Percentiles rank a stretch among this genome's conserved stretches.
phyloP scores from a whole-genome alignment of 805 yeast genomes.

The Kluyveromyces dobzhanskii region DNA sequence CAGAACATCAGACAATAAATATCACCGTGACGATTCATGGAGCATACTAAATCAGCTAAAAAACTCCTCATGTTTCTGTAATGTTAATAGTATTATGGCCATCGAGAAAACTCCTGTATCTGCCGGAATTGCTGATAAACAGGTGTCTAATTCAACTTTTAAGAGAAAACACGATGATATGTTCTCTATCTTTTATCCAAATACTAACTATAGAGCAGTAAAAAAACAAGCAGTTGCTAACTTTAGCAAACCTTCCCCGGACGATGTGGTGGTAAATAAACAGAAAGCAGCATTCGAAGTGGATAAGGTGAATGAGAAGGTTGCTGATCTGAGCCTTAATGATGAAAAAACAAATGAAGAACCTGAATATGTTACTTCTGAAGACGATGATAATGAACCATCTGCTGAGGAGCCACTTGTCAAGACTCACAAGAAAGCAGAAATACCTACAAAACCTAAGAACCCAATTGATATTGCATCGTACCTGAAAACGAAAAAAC shows the following conservation, averaged over 20 bases:
- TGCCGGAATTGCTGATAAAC: too few species aligned
- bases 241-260: slow-evolving; percentile 73
- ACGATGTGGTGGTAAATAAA: slow-evolving; percentile 56
- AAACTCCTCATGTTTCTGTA: not conserved
- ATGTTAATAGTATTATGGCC: too few species aligned
- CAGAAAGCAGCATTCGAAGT: slow-evolving; percentile 41
- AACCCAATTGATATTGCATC: slow-evolving; percentile 52
- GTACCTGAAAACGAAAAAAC: slow-evolving; percentile 84
- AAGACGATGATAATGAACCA: slow-evolving; percentile 19
- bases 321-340: slow-evolving; percentile 3
- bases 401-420: slow-evolving; percentile 14
- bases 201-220: slow-evolving; percentile 35
- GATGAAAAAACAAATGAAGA: slow-evolving; percentile 27
- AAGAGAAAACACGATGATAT: slow-evolving; percentile 21
- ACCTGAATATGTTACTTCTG: slow-evolving; percentile 21
- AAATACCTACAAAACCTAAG: slow-evolving; percentile 26
- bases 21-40: not conserved
- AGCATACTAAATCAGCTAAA: not conserved
- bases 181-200: slow-evolving; percentile 27
- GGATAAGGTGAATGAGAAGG: slow-evolving; percentile 20
- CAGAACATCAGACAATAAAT: not conserved
- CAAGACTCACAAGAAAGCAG: slow-evolving; percentile 20
- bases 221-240: slow-evolving; percentile 37
- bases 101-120: too few species aligned
- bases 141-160: too few species aligned